Conservation (phyloP, 2,329 filamentous ascomycete species). For the Phyllosticta ampelicida region DNA sequence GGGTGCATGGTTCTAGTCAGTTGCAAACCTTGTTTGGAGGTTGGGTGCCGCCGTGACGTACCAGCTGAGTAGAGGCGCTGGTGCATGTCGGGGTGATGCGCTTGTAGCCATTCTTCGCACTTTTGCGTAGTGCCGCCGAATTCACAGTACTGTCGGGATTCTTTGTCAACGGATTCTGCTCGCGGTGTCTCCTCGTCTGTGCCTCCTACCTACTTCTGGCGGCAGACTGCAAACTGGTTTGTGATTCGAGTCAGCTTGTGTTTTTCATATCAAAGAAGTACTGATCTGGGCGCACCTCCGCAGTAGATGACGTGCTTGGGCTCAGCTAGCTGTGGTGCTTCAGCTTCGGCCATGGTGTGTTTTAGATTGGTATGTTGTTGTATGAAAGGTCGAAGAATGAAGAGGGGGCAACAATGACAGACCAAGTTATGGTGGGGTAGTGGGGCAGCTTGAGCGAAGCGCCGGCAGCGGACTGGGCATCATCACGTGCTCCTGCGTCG, state of each 20-base stretch:
- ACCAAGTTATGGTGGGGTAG: not conserved
- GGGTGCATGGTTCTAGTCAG: not conserved
- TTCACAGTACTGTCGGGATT: conserved; percentile 72
- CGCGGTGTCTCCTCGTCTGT: not conserved
- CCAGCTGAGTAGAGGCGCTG: conserved; percentile 75
- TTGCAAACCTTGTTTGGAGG: not conserved
- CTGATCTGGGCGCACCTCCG: conserved; percentile 38
- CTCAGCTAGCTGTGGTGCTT: conserved; percentile 17
- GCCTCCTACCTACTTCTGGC: conserved; percentile 50
- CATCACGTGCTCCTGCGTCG: not conserved
- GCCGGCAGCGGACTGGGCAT: not conserved
- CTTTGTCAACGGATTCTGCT: not conserved
- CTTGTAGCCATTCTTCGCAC: conserved; percentile 90
- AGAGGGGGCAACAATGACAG: not conserved
- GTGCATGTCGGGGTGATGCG: conserved; percentile 64
- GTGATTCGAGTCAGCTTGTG: not conserved
- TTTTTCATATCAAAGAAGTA: not conserved
- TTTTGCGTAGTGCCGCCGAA: conserved; percentile 95
- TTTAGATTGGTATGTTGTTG: not conserved
- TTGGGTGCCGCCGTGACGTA: conserved; percentile 27
- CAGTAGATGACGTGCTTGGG: conserved; percentile 52
- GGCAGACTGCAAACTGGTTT: conserved; percentile 51
- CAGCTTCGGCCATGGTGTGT: conserved; percentile 11
- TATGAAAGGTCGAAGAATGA: not conserved
- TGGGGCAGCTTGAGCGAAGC: not conserved